Conservation (phyloP, 805 yeast species). For the Nakazawaea sp. region DNA sequence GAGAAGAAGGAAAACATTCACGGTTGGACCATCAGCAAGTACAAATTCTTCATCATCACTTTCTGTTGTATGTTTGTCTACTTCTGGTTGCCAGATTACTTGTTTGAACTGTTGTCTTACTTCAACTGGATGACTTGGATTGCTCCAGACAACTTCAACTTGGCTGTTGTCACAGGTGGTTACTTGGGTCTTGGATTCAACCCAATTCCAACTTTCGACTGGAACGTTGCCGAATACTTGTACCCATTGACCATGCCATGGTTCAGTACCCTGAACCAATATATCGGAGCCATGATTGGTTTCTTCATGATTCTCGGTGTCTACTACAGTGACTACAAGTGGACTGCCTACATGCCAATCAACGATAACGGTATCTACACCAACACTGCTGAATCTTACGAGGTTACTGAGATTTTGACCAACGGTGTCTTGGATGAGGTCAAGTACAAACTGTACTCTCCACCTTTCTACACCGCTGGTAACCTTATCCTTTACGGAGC, state of each 20-base stretch:
- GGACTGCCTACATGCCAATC: conserved; percentile 31
- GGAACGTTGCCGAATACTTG: conserved; percentile 26
- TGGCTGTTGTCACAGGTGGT: conserved; percentile 42
- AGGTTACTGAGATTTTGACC: conserved; percentile 39
- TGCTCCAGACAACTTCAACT: conserved; percentile 38
- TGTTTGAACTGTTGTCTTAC: conserved; percentile 32
- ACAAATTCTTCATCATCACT: conserved; percentile 26
- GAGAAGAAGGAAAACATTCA: conserved; percentile 25
- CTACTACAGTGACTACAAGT: conserved; percentile 33
- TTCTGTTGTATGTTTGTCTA: conserved; percentile 28
- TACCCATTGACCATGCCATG: conserved; percentile 38
- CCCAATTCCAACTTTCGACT: conserved; percentile 48
- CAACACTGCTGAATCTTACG: conserved; percentile 41
- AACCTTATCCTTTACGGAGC: conserved; percentile 53
- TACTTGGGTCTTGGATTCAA: conserved; percentile 41
- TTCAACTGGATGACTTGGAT: conserved; percentile 59
- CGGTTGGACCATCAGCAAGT: conserved; percentile 28
- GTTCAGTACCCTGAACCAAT: conserved; percentile 24
- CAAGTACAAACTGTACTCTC: conserved; percentile 47
- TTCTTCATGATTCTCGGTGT: conserved; percentile 26
- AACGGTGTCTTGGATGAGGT: conserved; percentile 35
- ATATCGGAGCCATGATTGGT: conserved; percentile 26
- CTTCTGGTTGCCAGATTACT: conserved; percentile 39
- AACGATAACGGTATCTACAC: conserved; percentile 44
- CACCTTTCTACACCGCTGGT: conserved; percentile 62